Evolutionary conservation across 2,329 filamentous ascomycete genomes (phyloP).

Genomic region (Bisporella sp.): DNA sequence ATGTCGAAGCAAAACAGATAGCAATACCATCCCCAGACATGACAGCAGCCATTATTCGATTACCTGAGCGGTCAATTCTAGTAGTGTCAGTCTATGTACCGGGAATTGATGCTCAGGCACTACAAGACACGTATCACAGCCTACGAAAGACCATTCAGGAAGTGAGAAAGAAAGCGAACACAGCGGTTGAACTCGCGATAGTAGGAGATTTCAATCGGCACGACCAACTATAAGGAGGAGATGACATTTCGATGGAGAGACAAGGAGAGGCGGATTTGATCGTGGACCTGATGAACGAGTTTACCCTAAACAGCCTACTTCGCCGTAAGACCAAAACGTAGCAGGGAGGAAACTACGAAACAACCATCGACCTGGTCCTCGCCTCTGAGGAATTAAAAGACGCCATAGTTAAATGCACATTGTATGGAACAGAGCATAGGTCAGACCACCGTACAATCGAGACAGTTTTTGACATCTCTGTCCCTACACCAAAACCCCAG

Average conservation of each 20-base stretch:
- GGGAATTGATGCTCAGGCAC: neutral
- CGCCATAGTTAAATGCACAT: slow-evolving; percentile 10
- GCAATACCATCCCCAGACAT: slow-evolving; percentile 20
- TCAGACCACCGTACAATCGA: slow-evolving; percentile 28
- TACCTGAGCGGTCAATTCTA: too few relatives aligned
- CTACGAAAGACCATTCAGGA: slow-evolving; percentile 9
- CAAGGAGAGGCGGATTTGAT: slow-evolving; percentile 32
- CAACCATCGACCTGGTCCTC: slow-evolving; percentile 23
- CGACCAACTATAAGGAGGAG: slow-evolving; percentile 23
- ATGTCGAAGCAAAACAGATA: slow-evolving; percentile 17
- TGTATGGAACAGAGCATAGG: slow-evolving; percentile 16
- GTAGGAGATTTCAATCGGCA: slow-evolving; percentile 11
- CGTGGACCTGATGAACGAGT: slow-evolving; percentile 27
- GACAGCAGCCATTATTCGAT: slow-evolving; percentile 16
- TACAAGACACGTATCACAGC: neutral
- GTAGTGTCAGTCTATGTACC: neutral
- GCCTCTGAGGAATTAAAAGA: slow-evolving; percentile 16
- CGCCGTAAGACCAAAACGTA: slow-evolving; percentile 30
- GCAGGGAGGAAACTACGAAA: slow-evolving; percentile 12
- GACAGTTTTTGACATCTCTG: slow-evolving; percentile 22
- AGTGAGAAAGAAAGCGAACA: slow-evolving; percentile 11
- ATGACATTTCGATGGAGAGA: slow-evolving; percentile 24
- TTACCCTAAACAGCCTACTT: slow-evolving; percentile 27
- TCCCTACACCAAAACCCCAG: neutral
- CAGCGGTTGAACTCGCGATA: slow-evolving; percentile 17